Conservation (phyloP, 805 yeast species). For the Barnettozyma populi region DNA sequence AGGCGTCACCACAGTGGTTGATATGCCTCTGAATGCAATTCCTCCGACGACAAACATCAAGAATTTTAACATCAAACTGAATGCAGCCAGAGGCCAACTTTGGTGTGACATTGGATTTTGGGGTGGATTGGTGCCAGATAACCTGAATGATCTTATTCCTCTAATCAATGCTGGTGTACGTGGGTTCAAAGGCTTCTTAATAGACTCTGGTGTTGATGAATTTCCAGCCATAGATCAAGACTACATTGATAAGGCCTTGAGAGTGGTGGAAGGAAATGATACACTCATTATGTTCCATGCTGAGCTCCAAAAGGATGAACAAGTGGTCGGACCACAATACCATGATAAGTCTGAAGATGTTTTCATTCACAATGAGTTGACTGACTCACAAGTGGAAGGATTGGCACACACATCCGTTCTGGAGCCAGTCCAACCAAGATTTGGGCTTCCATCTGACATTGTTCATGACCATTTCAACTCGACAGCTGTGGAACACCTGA, state of each 20-base stretch:
- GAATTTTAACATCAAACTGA: conserved; percentile 67
- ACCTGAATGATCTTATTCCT: conserved; percentile 64
- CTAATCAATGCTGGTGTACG: conserved; percentile 82
- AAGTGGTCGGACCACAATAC: conserved; percentile 1
- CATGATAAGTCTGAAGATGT: conserved; percentile 4
- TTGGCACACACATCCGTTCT: conserved; percentile 51
- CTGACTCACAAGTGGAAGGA: conserved; percentile 47
- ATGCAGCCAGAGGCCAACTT: conserved; percentile 74
- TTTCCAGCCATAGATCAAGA: conserved; percentile 73
- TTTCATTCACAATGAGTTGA: conserved; percentile 27
- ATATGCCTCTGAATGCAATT: conserved; percentile 93
- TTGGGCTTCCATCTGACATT: conserved; percentile 36
- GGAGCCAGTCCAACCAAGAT: conserved; percentile 55
- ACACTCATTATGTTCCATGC: conserved; percentile 91
- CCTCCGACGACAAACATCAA: conserved; percentile 90
- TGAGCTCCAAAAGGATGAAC: conserved; percentile 53
- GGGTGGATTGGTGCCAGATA: conserved; percentile 91
- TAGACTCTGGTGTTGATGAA: conserved; percentile 95
- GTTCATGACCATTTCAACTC: conserved; percentile 25
- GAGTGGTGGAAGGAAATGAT: conserved; percentile 49
- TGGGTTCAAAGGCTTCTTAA: conserved; percentile 89
- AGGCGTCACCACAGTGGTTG: conserved; percentile 92
- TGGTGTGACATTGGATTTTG: conserved; percentile 96
- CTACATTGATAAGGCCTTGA: conserved; percentile 66
- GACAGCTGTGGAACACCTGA: conserved; percentile 9